Percentiles rank a stretch among this genome's conserved stretches.
Evolutionary conservation across 768 basidiomycete species (phyloP).

Genomic region (Kwoniella newhampshirensis): DNA sequence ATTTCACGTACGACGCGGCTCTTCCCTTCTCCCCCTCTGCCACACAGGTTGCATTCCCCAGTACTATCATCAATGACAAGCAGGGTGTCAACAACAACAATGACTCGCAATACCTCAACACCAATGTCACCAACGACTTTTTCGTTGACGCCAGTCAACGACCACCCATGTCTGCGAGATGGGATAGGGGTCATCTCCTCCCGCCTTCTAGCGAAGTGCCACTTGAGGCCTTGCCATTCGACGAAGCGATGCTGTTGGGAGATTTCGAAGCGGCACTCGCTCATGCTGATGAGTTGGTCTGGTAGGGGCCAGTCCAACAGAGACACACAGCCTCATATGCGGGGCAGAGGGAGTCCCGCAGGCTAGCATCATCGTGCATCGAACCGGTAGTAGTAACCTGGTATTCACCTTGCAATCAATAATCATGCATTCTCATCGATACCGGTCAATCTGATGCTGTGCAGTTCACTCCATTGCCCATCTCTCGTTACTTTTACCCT

Average conservation of each 20-base stretch:
- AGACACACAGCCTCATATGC: too few relatives aligned
- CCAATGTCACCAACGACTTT: not conserved
- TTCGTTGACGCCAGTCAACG: not conserved
- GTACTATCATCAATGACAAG: not conserved
- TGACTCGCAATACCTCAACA: not conserved
- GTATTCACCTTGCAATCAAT: too few relatives aligned
- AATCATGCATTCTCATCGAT: too few relatives aligned
- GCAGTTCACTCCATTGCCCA: too few relatives aligned
- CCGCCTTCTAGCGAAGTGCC: slow-evolving; percentile 27
- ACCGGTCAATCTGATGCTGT: too few relatives aligned
- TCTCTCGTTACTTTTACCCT: too few relatives aligned
- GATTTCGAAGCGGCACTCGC: slow-evolving; percentile 38
- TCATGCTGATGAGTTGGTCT: slow-evolving; percentile 30
- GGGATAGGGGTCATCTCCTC: slow-evolving; percentile 16
- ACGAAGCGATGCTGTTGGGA: slow-evolving; percentile 23
- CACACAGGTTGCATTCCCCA: slow-evolving; percentile 2
- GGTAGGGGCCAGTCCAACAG: slow-evolving; percentile 1
- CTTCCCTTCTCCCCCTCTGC: slow-evolving; percentile 36
- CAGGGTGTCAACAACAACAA: not conserved
- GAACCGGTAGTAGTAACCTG: too few relatives aligned
- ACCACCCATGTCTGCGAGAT: slow-evolving; percentile 17
- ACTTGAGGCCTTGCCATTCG: slow-evolving; percentile 29
- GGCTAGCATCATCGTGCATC: too few relatives aligned
- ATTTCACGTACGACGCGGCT: slow-evolving; percentile 36
- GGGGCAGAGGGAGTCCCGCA: too few relatives aligned